Base-by-base conservation (phyloP, 768 basidiomycete genomes). In the Boletus subparvulus region DNA sequence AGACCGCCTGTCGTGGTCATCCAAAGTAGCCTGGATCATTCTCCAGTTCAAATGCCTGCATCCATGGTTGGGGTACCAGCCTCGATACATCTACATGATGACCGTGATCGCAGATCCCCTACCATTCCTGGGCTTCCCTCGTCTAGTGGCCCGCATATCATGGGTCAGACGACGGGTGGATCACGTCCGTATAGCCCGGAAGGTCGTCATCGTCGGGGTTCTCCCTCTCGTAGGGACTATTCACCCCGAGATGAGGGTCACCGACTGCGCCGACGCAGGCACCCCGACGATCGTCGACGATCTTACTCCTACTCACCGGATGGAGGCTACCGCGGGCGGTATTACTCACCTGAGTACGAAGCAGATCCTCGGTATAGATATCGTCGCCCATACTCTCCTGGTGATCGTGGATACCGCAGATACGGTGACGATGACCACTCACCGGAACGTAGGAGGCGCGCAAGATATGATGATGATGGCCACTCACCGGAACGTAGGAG, bases 301-400 rank as follows among this genome's bases (percentile, higher is more conserved):
- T 67, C 71, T 52, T 66, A 65, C 26, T 63, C 61, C 6, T 61
- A 64, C 46, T 69, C 67, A 2, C 67, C 67, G 4, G 59, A 60
- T 43, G 4, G 40, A 37, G 32, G 47, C 13, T 24, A 46, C 41
- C 44, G 26, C 14, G 40, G 61, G 41, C 52, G 54, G 40, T 56
- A 55, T 39, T 51, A 54, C 37, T 54, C 51, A 19, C 60, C 56
- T 11, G 58, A 40, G 8, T 58, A 69, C 33, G 59, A 65, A 3
- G 55, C 59, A 19, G 58, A 61, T 52, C 26, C 17, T 14, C 53
- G 60, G 33, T 49, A 50, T 52, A 21, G 54, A 37, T 51, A 60
- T 37, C 39, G 43, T 39, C 64, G 60, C 12, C 52, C 40, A 12
- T 60, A 62, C 44, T 62, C 62, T n/a, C 62, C 66, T 6, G 55